These are phyloP conservation scores for Irpex lacteus DNA, from an alignment of 1,284 basidiomycete genomes.

Conservation along the genomic window DNA sequence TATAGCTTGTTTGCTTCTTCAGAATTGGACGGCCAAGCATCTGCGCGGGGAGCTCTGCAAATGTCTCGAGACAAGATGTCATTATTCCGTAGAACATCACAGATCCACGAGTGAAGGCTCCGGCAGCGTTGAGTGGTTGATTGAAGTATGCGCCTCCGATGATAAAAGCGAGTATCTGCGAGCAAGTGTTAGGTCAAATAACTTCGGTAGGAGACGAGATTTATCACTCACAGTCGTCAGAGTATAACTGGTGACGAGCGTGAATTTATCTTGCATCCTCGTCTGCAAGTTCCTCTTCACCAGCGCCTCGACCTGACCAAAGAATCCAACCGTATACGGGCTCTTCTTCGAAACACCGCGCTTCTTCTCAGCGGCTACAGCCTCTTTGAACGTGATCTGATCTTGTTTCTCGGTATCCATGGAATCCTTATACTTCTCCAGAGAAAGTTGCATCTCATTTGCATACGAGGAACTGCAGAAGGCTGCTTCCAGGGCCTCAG, in stretches of 20 bases:
- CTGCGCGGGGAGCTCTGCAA: conserved; percentile 68
- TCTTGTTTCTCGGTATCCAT: conserved; percentile 65
- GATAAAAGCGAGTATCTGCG: conserved; percentile 61
- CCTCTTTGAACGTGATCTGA: conserved; percentile 73
- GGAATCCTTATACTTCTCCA: conserved; percentile 60
- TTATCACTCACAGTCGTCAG: conserved; percentile 46
- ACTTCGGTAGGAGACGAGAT: background rate
- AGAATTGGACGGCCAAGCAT: conserved; percentile 79
- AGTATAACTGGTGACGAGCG: conserved; percentile 69
- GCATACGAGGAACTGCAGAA: conserved; percentile 59
- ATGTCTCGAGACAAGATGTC: conserved; percentile 75
- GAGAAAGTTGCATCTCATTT: conserved; percentile 46
- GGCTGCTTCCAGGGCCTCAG: conserved; percentile 69
- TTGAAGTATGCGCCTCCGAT: conserved; percentile 79
- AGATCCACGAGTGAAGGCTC: conserved; percentile 86
- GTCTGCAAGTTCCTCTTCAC: conserved; percentile 76
- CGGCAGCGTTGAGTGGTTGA: conserved; percentile 69
- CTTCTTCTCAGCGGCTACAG: conserved; percentile 81
- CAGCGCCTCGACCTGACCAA: conserved; percentile 71
- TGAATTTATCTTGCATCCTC: conserved; percentile 80
- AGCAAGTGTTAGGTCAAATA: background rate
- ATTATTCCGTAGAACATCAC: conserved; percentile 77
- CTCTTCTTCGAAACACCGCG: conserved; percentile 80
- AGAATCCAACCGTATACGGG: conserved; percentile 84
- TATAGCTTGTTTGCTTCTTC: conserved; percentile 72